Conservation (phyloP, 306 rosid species). For the Cicer judaicum region DNA sequence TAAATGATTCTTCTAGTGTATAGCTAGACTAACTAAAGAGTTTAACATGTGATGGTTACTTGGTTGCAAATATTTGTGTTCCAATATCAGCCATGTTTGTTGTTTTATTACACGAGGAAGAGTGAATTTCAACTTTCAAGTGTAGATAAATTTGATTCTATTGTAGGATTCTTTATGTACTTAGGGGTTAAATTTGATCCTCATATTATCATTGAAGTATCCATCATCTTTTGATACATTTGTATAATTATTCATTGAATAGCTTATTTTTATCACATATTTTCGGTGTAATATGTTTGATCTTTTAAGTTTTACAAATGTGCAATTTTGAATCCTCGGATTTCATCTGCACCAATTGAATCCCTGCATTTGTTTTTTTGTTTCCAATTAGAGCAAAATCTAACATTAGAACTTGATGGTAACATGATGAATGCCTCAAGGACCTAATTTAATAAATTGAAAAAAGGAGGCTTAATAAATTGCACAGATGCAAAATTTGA, state of each 20-base stretch:
- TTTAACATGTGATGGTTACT: slow-evolving; percentile 10
- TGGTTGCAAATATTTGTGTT: slow-evolving; percentile 30
- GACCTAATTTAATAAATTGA: neutral
- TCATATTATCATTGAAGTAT: neutral
- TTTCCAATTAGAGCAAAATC: neutral
- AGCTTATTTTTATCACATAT: neutral
- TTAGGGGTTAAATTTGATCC: neutral
- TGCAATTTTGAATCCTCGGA: neutral
- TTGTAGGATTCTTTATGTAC: slow-evolving; percentile 8
- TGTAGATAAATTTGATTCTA: slow-evolving; percentile 45
- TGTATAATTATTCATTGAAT: neutral
- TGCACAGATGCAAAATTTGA: neutral
- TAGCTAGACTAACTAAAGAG: slow-evolving; percentile 12
- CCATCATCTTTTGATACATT: neutral
- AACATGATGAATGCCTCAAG: neutral
- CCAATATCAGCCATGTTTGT: neutral
- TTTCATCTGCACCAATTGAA: neutral
- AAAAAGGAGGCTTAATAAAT: neutral
- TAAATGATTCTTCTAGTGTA: slow-evolving; percentile 19
- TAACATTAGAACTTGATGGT: neutral
- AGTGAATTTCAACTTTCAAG: slow-evolving; percentile 9
- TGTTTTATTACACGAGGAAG: slow-evolving; percentile 23
- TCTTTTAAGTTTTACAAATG: neutral
- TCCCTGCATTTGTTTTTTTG: neutral
- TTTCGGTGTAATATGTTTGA: neutral